phyloP scores from a whole-genome alignment of 129 eudicot genomes.

The Chrysanthemum seticuspe region DNA sequence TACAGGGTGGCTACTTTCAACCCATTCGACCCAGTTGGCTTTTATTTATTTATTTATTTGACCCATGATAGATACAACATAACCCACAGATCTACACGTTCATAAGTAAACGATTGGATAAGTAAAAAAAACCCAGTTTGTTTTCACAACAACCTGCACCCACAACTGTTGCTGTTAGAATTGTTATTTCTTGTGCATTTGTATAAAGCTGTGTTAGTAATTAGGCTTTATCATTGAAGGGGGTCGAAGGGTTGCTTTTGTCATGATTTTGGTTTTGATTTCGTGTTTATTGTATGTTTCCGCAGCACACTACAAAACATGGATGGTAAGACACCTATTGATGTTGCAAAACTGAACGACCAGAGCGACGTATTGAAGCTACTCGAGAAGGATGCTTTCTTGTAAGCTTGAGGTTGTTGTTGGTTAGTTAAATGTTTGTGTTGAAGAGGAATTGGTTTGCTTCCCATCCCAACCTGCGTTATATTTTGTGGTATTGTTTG shows the following conservation, averaged over 20 bases:
- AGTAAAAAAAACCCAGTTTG: neutral
- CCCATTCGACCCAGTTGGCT: neutral
- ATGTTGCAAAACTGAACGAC: conserved; percentile 83
- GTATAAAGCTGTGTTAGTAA: neutral
- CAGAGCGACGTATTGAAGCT: conserved; percentile 73
- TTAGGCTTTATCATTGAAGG: neutral
- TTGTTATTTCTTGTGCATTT: neutral
- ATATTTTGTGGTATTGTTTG: conserved; percentile 24
- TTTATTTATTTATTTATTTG: neutral
- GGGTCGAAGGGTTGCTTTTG: neutral
- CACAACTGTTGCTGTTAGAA: neutral
- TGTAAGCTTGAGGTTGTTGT: conserved; percentile 38
- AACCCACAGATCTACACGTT: neutral
- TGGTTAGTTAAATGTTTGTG: conserved; percentile 22
- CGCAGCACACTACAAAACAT: conserved; percentile 89
- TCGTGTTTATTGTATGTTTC: neutral
- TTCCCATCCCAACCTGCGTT: conserved; percentile 22
- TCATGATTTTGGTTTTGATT: neutral
- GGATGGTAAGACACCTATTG: conserved; percentile 92
- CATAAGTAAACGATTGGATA: neutral
- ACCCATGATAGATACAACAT: neutral
- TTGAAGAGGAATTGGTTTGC: conserved; percentile 23
- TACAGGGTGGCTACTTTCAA: no score
- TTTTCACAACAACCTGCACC: neutral
- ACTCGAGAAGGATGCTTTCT: conserved; percentile 90